Evolutionary conservation across 768 basidiomycete genomes (phyloP).

Genomic region (Mycena chlorophos): DNA sequence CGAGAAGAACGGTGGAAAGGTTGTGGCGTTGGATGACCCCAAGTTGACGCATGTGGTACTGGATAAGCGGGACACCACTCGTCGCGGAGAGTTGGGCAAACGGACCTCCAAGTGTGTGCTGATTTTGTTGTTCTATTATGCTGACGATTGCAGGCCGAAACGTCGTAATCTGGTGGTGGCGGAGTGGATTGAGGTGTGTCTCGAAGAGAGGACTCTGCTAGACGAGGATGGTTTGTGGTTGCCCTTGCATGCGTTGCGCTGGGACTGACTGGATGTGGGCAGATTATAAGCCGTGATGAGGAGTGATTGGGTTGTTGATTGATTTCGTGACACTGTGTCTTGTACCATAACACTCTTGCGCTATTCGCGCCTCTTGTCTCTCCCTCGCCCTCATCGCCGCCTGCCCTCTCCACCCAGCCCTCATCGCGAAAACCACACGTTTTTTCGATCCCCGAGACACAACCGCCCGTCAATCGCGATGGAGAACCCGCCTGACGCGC

Average conservation of each 20-base stretch:
- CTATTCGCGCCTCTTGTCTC: not conserved
- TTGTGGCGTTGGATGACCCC: conserved; percentile 68
- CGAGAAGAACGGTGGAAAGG: conserved; percentile 66
- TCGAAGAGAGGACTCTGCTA: conserved; percentile 81
- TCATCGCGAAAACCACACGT: conserved; percentile 4
- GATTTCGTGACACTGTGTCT: not conserved
- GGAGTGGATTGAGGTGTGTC: conserved; percentile 74
- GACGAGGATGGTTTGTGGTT: conserved; percentile 75
- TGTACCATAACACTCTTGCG: conserved; percentile 3
- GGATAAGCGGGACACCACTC: conserved; percentile 77
- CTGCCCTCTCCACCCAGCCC: conserved; percentile 3
- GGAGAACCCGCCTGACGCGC: conserved; percentile 41
- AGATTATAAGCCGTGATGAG: conserved; percentile 20
- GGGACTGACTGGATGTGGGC: conserved; percentile 9
- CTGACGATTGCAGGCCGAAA: conserved; percentile 61
- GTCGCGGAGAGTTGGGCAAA: conserved; percentile 69
- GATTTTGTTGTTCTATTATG: conserved; percentile 10
- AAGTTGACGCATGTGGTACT: conserved; percentile 86
- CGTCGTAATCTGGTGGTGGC: conserved; percentile 74
- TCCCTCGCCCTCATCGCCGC: not conserved
- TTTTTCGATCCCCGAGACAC: too few species aligned
- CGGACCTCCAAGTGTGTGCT: conserved; percentile 66
- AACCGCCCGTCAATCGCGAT: conserved; percentile 34
- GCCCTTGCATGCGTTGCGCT: conserved; percentile 3
- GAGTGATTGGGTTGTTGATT: not conserved